Evolutionary conservation across 768 basidiomycete species (phyloP).

Genomic region (Sistotremastrum niveocremeum): DNA sequence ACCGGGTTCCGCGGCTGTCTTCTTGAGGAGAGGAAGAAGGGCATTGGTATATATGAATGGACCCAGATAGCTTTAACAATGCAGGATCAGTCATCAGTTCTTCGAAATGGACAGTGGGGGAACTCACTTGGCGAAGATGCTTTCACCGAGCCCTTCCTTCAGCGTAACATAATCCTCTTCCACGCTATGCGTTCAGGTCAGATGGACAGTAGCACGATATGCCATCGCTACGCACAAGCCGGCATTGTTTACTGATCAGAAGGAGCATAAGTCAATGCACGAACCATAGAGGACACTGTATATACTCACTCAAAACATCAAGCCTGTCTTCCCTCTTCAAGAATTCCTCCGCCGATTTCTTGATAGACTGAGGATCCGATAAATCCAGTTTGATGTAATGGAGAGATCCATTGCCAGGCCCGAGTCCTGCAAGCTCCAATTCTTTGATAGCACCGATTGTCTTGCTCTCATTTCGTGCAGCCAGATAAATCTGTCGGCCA

Average conservation of each 20-base stretch:
- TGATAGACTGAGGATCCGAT: conserved; percentile 30
- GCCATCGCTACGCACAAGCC: conserved; percentile 26
- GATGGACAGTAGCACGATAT: too few species aligned
- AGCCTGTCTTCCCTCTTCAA: conserved; percentile 35
- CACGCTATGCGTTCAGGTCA: too few species aligned
- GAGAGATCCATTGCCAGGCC: conserved; percentile 31
- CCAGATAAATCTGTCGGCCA: conserved; percentile 50
- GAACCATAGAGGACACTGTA: background rate
- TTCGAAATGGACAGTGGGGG: background rate
- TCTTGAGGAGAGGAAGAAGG: conserved; percentile 36
- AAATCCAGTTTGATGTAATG: conserved; percentile 40
- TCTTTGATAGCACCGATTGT: conserved; percentile 35
- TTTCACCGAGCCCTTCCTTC: conserved; percentile 1
- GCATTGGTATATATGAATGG: conserved; percentile 41
- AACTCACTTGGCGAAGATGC: conserved; percentile 34
- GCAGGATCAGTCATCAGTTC: background rate
- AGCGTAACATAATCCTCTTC: too few species aligned
- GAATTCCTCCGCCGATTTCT: conserved; percentile 34
- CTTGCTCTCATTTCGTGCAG: conserved; percentile 31
- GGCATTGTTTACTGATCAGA: conserved; percentile 39
- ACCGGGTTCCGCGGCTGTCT: conserved; percentile 31
- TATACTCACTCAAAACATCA: conserved; percentile 36
- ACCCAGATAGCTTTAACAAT: conserved; percentile 32
- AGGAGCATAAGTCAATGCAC: background rate
- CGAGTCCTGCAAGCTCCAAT: conserved; percentile 30